Evolutionary conservation across 1,139 yeast species (phyloP).

Genomic region (Pichia sp.): DNA sequence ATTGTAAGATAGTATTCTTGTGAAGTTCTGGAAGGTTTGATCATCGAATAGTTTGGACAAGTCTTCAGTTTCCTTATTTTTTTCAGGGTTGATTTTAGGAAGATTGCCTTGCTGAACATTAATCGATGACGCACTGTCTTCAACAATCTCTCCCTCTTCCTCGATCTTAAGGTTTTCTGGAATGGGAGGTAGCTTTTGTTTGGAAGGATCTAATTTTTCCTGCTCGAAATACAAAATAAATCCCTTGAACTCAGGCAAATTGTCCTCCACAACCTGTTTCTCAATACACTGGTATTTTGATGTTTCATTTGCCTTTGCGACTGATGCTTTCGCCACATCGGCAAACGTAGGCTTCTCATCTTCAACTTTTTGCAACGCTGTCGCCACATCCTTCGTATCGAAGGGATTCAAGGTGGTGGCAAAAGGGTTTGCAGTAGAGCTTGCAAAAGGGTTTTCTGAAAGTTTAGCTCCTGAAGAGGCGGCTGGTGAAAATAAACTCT

Average conservation of each 20-base stretch:
- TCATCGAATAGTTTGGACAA: constrained; percentile 62
- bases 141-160: constrained; percentile 16
- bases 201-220: constrained; percentile 36
- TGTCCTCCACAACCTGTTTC: constrained; percentile 8
- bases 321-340: constrained; percentile 16
- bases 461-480: background rate
- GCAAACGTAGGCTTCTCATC: constrained; percentile 21
- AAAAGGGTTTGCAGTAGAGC: constrained; percentile 17
- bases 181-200: constrained; percentile 26
- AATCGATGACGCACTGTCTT: constrained; percentile 14
- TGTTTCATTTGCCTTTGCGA: background rate
- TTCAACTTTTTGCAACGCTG: constrained; percentile 6
- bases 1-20: constrained; percentile 69
- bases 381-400: constrained; percentile 15
- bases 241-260: constrained; percentile 55
- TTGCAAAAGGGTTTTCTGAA: constrained; percentile 36
- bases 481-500: constrained; percentile 35
- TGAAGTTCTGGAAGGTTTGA: constrained; percentile 71
- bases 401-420: constrained; percentile 29
- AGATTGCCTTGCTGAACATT: constrained; percentile 19
- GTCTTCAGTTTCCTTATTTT: constrained; percentile 32
- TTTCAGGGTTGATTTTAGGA: constrained; percentile 23
- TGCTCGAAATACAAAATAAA: constrained; percentile 62
- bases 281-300: background rate
- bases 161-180: constrained; percentile 21